Conservation (phyloP, 2,329 filamentous ascomycete species). For the Epichloe hybrida region DNA sequence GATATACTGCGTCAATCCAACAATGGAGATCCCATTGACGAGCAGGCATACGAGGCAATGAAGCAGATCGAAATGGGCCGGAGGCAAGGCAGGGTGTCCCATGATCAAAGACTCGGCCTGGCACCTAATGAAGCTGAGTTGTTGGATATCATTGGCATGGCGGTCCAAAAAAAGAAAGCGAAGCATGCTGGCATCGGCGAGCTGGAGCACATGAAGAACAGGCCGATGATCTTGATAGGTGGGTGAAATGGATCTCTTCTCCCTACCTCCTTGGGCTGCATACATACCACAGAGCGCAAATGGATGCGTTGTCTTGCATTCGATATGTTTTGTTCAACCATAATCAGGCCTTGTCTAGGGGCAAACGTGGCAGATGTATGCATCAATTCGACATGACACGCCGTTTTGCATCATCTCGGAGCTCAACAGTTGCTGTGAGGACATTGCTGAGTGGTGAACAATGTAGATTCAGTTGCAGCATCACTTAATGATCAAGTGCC, state of each 20-base stretch:
- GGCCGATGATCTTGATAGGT: slow-evolving; percentile 99
- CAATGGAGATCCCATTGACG: slow-evolving; percentile 65
- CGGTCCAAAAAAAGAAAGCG: slow-evolving; percentile 90
- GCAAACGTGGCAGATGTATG: background rate
- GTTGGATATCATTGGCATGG: slow-evolving; percentile 73
- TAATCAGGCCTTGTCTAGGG: background rate
- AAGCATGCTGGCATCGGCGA: slow-evolving; percentile 90
- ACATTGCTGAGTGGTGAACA: slow-evolving; percentile 16
- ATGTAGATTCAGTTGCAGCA: slow-evolving; percentile 17
- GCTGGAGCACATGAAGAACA: slow-evolving; percentile 91
- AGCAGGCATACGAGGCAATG: slow-evolving; percentile 60
- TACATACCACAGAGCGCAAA: background rate
- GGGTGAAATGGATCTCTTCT: slow-evolving; percentile 48
- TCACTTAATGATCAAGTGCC: slow-evolving; percentile 11
- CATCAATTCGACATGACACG: background rate
- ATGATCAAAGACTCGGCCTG: slow-evolving; percentile 24
- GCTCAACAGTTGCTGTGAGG: background rate
- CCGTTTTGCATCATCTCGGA: background rate
- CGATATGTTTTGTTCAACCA: background rate
- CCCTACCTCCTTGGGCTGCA: background rate
- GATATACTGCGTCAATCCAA: slow-evolving; percentile 76
- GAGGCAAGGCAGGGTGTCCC: slow-evolving; percentile 26
- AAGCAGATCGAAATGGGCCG: slow-evolving; percentile 56
- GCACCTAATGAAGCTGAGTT: slow-evolving; percentile 55
- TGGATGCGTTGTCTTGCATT: background rate